Conservation (phyloP, 1,284 basidiomycete genomes). For the Boletus sp. region DNA sequence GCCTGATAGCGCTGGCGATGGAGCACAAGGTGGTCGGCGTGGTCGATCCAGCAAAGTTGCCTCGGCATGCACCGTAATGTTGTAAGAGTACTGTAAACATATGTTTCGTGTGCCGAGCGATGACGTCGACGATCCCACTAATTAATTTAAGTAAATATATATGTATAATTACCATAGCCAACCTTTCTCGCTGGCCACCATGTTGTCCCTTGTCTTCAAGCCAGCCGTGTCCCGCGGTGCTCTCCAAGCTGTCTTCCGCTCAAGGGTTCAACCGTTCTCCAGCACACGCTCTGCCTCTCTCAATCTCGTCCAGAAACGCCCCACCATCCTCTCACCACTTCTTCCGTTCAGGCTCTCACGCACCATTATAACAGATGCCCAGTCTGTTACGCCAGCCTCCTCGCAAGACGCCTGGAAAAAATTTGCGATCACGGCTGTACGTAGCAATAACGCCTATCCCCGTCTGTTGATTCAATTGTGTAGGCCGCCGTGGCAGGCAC, state of each 20-base stretch:
- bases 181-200: slow-evolving; percentile 13
- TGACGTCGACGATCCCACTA: slow-evolving; percentile 21
- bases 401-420: slow-evolving; percentile 46
- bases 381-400: slow-evolving; percentile 37
- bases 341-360: slow-evolving; percentile 29
- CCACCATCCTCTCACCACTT: slow-evolving; percentile 18
- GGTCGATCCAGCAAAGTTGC: slow-evolving; percentile 33
- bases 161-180: no score
- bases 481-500: slow-evolving; percentile 69
- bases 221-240: slow-evolving; percentile 33
- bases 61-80: neutral
- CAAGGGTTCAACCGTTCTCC: slow-evolving; percentile 18
- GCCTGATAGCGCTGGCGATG: slow-evolving; percentile 36
- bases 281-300: slow-evolving; percentile 5
- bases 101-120: neutral
- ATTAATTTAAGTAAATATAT: no score
- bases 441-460: slow-evolving; percentile 16
- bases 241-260: slow-evolving; percentile 20
- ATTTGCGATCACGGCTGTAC: slow-evolving; percentile 48
- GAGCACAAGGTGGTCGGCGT: slow-evolving; percentile 36
- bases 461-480: slow-evolving; percentile 7
- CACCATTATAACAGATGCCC: slow-evolving; percentile 42
- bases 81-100: neutral
- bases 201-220: slow-evolving; percentile 34
- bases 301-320: slow-evolving; percentile 24